Evolutionary conservation across 1,139 yeast species (phyloP).

Genomic region (Yamadazyma dendronema): DNA sequence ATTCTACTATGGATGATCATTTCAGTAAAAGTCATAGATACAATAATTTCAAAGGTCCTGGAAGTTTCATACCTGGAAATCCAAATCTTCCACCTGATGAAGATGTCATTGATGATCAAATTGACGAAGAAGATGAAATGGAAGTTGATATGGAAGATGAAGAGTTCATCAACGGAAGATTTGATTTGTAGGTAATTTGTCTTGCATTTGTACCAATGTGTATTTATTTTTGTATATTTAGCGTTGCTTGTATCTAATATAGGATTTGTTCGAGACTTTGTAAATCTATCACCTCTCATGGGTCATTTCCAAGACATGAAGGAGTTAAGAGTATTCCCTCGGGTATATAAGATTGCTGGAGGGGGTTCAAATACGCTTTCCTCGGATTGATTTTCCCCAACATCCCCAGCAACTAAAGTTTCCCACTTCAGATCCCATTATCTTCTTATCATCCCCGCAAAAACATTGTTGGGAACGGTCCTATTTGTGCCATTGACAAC

Average conservation of each 20-base stretch:
- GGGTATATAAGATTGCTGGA: no score
- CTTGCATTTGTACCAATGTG: background rate
- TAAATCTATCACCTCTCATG: no score
- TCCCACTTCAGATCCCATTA: no score
- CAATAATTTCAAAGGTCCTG: conserved; percentile 55
- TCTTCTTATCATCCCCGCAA: no score
- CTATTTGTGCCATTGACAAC: no score
- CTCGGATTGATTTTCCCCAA: no score
- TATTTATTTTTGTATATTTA: conserved; percentile 3
- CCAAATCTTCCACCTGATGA: conserved; percentile 80
- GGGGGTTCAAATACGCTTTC: no score
- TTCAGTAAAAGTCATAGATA: conserved; percentile 50
- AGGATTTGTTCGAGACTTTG: background rate
- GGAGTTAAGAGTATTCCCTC: no score
- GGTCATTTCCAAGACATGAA: background rate
- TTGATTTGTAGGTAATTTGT: conserved; percentile 53
- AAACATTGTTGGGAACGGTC: no score
- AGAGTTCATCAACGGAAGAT: conserved; percentile 86
- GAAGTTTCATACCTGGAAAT: conserved; percentile 75
- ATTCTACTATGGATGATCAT: conserved; percentile 87
- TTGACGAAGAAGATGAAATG: conserved; percentile 54
- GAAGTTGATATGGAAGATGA: conserved; percentile 58
- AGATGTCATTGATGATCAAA: conserved; percentile 74
- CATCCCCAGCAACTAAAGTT: no score
- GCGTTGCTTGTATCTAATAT: conserved; percentile 1